Evolutionary conservation across 2,329 filamentous ascomycete species (phyloP).

Genomic region (Cercospora janseana): DNA sequence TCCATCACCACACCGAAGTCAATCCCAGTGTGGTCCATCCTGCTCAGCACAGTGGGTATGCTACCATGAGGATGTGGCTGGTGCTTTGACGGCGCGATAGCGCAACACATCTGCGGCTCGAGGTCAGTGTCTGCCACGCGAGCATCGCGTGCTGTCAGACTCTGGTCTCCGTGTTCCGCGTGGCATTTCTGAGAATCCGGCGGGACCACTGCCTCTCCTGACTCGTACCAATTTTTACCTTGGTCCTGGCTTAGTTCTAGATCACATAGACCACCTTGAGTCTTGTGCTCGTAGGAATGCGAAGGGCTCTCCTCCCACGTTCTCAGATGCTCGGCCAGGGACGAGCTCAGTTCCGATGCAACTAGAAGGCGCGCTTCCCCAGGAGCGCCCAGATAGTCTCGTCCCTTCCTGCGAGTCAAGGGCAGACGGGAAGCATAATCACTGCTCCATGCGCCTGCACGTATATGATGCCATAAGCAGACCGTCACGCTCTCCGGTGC

Average conservation of each 20-base stretch:
- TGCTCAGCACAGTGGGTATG: no score
- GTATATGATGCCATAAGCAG: neutral
- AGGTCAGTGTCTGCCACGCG: neutral
- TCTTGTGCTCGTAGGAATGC: neutral
- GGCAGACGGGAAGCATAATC: no score
- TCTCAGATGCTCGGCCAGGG: no score
- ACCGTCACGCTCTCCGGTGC: neutral
- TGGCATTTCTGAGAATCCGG: neutral
- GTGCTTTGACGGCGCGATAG: neutral
- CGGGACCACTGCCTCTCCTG: neutral
- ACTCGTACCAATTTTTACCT: neutral
- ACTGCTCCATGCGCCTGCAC: no score
- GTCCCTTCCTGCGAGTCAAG: no score
- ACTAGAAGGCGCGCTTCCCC: no score
- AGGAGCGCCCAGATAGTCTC: no score
- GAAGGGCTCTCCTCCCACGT: neutral
- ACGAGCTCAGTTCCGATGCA: no score
- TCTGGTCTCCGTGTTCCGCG: neutral
- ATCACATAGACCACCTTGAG: neutral
- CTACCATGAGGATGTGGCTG: no score
- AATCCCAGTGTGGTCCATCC: no score
- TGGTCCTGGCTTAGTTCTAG: neutral
- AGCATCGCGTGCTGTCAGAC: neutral
- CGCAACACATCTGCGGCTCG: neutral
- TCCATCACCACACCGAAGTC: no score